Evolutionary conservation across 2,329 filamentous ascomycete species (phyloP).

Genomic region (Hawksworthiomyces lignivorus): DNA sequence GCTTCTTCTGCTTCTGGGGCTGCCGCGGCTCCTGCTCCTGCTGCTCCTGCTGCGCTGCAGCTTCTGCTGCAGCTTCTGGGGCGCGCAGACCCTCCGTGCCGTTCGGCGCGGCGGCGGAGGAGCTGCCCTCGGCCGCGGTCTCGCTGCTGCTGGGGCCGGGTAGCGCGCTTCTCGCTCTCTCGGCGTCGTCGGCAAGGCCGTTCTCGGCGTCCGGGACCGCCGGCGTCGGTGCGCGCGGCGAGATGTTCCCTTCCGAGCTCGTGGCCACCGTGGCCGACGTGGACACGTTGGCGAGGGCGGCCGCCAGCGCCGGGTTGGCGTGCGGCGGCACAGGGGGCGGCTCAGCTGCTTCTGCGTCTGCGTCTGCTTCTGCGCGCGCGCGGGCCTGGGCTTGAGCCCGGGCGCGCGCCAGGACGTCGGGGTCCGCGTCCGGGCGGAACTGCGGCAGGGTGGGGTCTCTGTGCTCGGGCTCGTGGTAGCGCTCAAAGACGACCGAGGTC

Average conservation of each 20-base stretch:
- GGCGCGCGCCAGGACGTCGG: background rate
- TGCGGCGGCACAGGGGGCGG: too few relatives aligned
- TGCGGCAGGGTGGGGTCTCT: conserved; percentile 61
- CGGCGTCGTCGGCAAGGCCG: too few relatives aligned
- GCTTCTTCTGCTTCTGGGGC: background rate
- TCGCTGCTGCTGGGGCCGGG: too few relatives aligned
- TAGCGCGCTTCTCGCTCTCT: too few relatives aligned
- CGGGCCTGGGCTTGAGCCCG: background rate
- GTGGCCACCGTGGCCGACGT: conserved; percentile 10
- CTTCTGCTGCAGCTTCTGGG: too few relatives aligned
- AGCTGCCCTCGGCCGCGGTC: too few relatives aligned
- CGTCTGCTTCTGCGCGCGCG: background rate
- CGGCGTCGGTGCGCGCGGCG: background rate
- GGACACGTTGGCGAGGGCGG: conserved; percentile 1
- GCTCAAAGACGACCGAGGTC: too few relatives aligned
- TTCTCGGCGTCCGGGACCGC: background rate
- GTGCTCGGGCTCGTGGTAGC: conserved; percentile 17
- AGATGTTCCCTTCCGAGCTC: conserved; percentile 7
- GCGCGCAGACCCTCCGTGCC: too few relatives aligned
- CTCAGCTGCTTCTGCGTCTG: background rate
- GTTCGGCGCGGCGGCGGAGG: too few relatives aligned
- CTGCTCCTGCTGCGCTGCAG: too few relatives aligned
- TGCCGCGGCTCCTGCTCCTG: background rate
- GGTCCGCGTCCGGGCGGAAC: conserved; percentile 51
- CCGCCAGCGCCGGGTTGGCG: conserved; percentile 3